A percentile compares a stretch with the other conserved stretches of the same genome.
These are phyloP conservation scores for Alternaria ethzedia DNA, from an alignment of 2,329 filamentous ascomycete genomes.

Conservation along the genomic window DNA sequence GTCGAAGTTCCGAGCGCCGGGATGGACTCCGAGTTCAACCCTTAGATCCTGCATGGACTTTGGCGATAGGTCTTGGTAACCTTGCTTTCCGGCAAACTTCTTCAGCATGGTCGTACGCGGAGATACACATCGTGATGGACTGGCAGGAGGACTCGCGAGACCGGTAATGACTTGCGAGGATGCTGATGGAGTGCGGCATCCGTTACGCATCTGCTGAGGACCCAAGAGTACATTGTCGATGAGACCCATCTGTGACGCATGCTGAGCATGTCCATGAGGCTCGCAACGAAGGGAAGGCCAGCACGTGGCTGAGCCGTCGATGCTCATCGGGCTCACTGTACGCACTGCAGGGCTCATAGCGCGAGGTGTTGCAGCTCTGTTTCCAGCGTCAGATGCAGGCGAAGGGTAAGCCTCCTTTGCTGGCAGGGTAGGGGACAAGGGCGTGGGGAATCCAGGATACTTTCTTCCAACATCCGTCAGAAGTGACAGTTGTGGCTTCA, in stretches of 20 bases:
- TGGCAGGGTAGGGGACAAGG: constrained; percentile 37
- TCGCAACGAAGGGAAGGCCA: constrained; percentile 20
- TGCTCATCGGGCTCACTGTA: constrained; percentile 31
- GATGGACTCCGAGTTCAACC: not conserved
- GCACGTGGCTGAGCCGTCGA: constrained; percentile 34
- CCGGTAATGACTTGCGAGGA: not conserved
- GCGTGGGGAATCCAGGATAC: constrained; percentile 42
- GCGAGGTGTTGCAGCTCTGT: constrained; percentile 13
- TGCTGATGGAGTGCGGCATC: constrained; percentile 1
- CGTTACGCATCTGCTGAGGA: not conserved
- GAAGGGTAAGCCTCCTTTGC: constrained; percentile 39
- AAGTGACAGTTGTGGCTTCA: constrained; percentile 26
- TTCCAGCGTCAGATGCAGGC: constrained; percentile 28
- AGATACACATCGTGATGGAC: constrained; percentile 23
- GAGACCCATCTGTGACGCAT: constrained; percentile 16
- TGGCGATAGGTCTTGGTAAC: constrained; percentile 14
- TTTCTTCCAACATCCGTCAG: constrained; percentile 38
- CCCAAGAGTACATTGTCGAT: constrained; percentile 20
- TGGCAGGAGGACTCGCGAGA: constrained; percentile 17
- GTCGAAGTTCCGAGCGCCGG: constrained; percentile 2
- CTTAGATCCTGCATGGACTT: not conserved
- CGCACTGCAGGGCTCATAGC: constrained; percentile 16
- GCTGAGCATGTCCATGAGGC: constrained; percentile 21
- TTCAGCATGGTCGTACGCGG: constrained; percentile 39
- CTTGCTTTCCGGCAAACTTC: constrained; percentile 26